Base-by-base conservation (phyloP, 1,139 yeast genomes). In the Ogataea hybrid region DNA sequence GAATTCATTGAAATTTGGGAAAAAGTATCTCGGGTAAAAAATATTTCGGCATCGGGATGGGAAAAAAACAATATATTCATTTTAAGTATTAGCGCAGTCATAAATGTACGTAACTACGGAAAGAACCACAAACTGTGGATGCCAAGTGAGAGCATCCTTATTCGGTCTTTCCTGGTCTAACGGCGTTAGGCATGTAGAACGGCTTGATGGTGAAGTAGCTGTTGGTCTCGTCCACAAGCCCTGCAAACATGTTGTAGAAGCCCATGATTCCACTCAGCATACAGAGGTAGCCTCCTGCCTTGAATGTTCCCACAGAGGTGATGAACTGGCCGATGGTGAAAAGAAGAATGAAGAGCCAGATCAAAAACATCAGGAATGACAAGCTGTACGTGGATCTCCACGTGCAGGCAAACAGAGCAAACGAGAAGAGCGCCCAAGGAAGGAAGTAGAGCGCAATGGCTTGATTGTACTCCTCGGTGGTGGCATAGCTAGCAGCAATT, bases 261-360 rank as follows among this genome's bases (percentile, higher is more conserved):
- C 86, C 92, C 36, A 75, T 58, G 31, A 77, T 64, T 6, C 84
- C 76, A 14, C 84, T 73, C 34, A 82, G 58, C 27, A 82, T 65
- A 22, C 88, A 86, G 53, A 80, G 63, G 35, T 79, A 80, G 31
- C 90, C 92, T 47, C 87, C 90, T n/a, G 87, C 88, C 56, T 74
- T 76, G 34, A 69, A 66, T 6, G 72, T 66, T 14, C 67, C 66
- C 6, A 65, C 70, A 14, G 67, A 66, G 3, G 70, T 73, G n/a
- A 71, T 62, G 52, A 81, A 75, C 39, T 70, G 71, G 16, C 80
- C 87, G 42, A 75, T 74, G 12, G 80, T 71, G 54, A 84, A 70
- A 42, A 81, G 61, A 28, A 81, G 53, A 52, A 79, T 78, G 34
- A 82, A 81, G 41, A 77, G 52, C 59, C 71, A 71, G 55, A 84